Evolutionary conservation across 2,329 filamentous ascomycete genomes (phyloP).

Genomic region (Setomelanomma holmii): DNA sequence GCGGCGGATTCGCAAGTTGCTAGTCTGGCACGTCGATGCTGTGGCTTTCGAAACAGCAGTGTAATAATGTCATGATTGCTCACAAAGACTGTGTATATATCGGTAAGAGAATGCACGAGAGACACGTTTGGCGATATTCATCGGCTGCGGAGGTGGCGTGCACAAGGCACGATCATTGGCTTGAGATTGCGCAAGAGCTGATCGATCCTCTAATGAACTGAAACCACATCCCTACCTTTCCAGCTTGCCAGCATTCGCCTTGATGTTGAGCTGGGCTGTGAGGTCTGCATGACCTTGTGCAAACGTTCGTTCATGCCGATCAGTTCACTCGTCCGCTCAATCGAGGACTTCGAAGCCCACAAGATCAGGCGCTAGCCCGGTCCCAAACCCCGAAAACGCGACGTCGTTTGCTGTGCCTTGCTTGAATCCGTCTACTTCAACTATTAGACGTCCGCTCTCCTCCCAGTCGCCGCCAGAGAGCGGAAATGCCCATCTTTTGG

Average conservation of each 20-base stretch:
- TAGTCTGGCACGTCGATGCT: too few species aligned
- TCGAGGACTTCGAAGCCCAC: conserved; percentile 39
- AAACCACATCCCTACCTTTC: neutral
- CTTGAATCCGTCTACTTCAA: conserved; percentile 37
- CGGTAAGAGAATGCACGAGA: too few species aligned
- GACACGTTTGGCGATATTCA: too few species aligned
- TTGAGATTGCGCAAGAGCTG: neutral
- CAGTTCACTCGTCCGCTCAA: neutral
- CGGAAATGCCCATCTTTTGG: conserved; percentile 48
- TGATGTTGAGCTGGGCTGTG: neutral
- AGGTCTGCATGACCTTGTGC: neutral
- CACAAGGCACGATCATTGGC: too few species aligned
- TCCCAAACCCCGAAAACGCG: conserved; percentile 24
- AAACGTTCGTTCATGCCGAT: neutral
- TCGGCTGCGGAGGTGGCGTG: too few species aligned
- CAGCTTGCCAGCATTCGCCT: neutral
- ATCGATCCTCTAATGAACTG: neutral
- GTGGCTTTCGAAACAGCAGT: too few species aligned
- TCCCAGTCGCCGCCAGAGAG: conserved; percentile 52
- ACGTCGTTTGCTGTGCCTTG: conserved; percentile 31
- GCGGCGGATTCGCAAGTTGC: too few species aligned
- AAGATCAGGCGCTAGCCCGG: conserved; percentile 32
- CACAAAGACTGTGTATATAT: too few species aligned
- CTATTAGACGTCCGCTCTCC: conserved; percentile 30
- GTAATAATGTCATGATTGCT: too few species aligned